These are phyloP conservation scores for Scutellaria barbata DNA, from an alignment of 257 asterid genomes.

Conservation along the genomic window DNA sequence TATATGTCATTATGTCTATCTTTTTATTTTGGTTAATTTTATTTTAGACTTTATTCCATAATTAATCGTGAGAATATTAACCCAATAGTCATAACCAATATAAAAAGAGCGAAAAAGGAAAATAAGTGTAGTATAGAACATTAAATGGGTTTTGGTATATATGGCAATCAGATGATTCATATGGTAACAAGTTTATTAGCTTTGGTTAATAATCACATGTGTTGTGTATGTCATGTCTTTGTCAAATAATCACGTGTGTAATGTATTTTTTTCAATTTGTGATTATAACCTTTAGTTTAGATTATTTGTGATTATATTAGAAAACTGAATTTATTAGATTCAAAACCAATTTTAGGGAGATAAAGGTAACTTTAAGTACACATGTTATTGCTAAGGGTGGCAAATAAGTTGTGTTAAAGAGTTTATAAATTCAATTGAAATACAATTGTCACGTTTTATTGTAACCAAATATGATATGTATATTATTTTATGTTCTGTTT, in stretches of 20 bases:
- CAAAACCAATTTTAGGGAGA: too few relatives aligned
- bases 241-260: too few relatives aligned
- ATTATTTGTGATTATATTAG: background rate
- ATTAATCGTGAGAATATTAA: background rate
- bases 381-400: too few relatives aligned
- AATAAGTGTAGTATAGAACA: background rate
- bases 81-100: too few relatives aligned
- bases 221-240: background rate
- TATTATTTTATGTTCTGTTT: too few relatives aligned
- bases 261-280: background rate
- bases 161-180: background rate
- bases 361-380: too few relatives aligned
- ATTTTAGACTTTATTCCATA: background rate
- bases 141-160: background rate
- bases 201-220: conserved; percentile 6
- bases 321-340: background rate
- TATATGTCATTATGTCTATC: too few relatives aligned
- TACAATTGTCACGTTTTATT: too few relatives aligned
- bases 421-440: too few relatives aligned
- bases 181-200: background rate
- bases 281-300: background rate
- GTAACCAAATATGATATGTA: too few relatives aligned
- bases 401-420: too few relatives aligned
- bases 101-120: background rate
- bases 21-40: background rate